Conservation (phyloP, 2,329 filamentous ascomycete species). For the Beauveria asiatica region DNA sequence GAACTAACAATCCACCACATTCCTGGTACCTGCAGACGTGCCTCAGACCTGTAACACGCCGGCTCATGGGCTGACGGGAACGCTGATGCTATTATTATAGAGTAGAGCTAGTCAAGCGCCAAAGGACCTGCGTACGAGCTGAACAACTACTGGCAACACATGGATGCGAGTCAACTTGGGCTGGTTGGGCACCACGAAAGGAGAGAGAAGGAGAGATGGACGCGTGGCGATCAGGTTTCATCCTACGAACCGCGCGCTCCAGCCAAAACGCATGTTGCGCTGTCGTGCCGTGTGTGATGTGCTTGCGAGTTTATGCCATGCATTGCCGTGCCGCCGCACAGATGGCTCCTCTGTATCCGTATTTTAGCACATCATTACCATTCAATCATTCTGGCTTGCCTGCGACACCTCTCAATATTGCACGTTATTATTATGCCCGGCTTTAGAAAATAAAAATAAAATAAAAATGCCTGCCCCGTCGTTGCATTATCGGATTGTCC, state of each 20-base stretch:
- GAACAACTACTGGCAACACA: background rate
- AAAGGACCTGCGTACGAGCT: background rate
- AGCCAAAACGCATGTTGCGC: background rate
- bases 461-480: background rate
- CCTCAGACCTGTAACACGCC: constrained; percentile 2
- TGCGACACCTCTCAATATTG: background rate
- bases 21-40: background rate
- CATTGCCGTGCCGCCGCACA: background rate
- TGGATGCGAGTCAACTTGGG: background rate
- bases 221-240: background rate
- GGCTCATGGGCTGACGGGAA: constrained; percentile 1
- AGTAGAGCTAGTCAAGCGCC: background rate
- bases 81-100: background rate
- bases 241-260: background rate
- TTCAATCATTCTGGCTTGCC: background rate
- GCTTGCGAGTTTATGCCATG: background rate
- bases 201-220: background rate
- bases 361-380: background rate
- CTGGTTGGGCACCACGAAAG: background rate
- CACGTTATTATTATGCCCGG: background rate
- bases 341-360: background rate
- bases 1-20: background rate
- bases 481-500: too few species aligned
- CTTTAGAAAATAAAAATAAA: background rate
- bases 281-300: background rate